Conservation (phyloP, 2,329 filamentous ascomycete genomes). For the Colletotrichum incanum region DNA sequence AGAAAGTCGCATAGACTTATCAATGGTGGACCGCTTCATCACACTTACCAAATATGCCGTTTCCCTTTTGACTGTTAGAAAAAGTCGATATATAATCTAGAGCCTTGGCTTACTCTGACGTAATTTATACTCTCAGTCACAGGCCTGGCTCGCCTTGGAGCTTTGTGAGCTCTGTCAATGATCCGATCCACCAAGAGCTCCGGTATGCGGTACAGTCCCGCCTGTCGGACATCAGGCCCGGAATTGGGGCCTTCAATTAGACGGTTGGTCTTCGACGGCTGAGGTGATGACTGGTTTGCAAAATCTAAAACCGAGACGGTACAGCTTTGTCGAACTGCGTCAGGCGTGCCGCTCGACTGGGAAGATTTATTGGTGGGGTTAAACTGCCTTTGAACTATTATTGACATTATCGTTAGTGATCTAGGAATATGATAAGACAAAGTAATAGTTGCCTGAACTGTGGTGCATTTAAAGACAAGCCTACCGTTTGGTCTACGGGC, state of each 20-base stretch:
- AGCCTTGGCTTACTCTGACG: slow-evolving; percentile 45
- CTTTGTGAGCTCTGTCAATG: slow-evolving; percentile 42
- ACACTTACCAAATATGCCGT: slow-evolving; percentile 49
- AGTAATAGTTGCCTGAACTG: neutral
- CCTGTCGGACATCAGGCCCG: neutral
- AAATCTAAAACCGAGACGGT: slow-evolving; percentile 34
- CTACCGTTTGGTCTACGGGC: slow-evolving; percentile 46
- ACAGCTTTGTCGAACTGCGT: slow-evolving; percentile 2
- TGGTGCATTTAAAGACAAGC: neutral
- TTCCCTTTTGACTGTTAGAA: slow-evolving; percentile 45
- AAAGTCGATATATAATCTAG: neutral
- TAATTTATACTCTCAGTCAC: slow-evolving; percentile 40
- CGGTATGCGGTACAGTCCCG: slow-evolving; percentile 40
- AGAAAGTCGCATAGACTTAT: neutral
- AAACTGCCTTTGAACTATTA: slow-evolving; percentile 41
- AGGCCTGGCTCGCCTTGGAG: slow-evolving; percentile 24
- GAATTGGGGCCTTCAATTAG: slow-evolving; percentile 1
- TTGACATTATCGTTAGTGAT: neutral
- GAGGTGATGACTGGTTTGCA: slow-evolving; percentile 12
- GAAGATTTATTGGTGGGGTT: slow-evolving; percentile 6
- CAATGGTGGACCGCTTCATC: slow-evolving; percentile 28
- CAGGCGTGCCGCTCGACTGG: neutral
- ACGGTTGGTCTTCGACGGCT: neutral
- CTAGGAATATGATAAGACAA: neutral
- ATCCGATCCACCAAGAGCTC: slow-evolving; percentile 50